Evolutionary conservation across 2,329 filamentous ascomycete species (phyloP), one percentile per base, ranked within the genome.

Genomic region (Cladosporium phlei): DNA sequence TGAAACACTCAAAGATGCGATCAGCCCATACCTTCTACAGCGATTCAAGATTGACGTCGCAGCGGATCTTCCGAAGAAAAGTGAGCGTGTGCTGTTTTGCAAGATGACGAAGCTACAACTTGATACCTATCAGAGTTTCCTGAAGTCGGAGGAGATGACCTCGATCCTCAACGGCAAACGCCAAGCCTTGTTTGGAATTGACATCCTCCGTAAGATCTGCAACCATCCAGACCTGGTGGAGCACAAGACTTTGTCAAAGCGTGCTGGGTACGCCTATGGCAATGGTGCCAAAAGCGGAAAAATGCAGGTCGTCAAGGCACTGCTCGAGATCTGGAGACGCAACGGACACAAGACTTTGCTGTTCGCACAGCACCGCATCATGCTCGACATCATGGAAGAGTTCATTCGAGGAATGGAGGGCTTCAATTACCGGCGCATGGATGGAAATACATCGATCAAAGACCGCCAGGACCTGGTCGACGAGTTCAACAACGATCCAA

Each of bases 81-180:
- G 83, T 40, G 93, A 98, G 63, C 88, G 95, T 56, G 93, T 98
- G 0, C 73, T 98, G 3, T 97, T 98, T 65, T 97, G 93, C 70
- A 95, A 94, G 63, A 72, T 98, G 51, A 95, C 90, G 0, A 77
- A 78, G 44, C 70, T 83, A 11, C 93, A 98, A 63, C 78, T 86
- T 39, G 76, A 84, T 24, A 83, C 84, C 1, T 98, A 98, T 56
- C 79, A 89, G 61, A 73, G 77, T 4, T 97, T 95, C 56, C 72
- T 97, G 2, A 74, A 74, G 14, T 96, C 90, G 0, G 81, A 86
- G 30, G 89, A 95, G 34, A 89, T 96, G 76, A 79, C 77, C n/a
- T 82, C 85, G 0, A 95, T 97, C 47, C 67, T 91, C 30, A 80
- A 77, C 37, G 82, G 82, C 29, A 85, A 80, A 50, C 78, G 84